Conservation (phyloP, 2,329 filamentous ascomycete genomes). For the Trichoderma sp. region DNA sequence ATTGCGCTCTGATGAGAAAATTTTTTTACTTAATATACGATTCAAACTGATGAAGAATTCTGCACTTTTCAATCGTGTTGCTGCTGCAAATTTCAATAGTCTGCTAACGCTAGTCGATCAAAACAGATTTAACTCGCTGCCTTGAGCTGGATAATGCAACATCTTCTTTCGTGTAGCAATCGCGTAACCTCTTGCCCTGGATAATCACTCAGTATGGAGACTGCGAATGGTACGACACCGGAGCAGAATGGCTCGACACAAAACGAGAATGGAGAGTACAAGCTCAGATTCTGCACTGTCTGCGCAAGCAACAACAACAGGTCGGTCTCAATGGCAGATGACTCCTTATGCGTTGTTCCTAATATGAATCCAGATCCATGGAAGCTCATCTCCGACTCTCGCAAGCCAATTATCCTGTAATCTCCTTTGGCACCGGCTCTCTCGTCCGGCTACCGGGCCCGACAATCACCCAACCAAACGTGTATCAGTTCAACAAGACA, state of each 20-base stretch:
- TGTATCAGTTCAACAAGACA: constrained; percentile 97
- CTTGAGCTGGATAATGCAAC: constrained; percentile 35
- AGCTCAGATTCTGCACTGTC: constrained; percentile 97
- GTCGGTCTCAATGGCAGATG: constrained; percentile 51
- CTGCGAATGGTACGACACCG: constrained; percentile 46
- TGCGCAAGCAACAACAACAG: constrained; percentile 98
- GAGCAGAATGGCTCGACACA: constrained; percentile 49
- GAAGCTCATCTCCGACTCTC: constrained; percentile 96
- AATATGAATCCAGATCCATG: constrained; percentile 60
- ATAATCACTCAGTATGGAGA: constrained; percentile 45
- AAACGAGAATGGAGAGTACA: constrained; percentile 67
- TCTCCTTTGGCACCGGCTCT: constrained; percentile 95
- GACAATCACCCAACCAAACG: constrained; percentile 89
- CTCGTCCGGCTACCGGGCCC: constrained; percentile 92
- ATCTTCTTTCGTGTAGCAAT: neutral
- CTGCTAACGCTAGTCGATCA: constrained; percentile 26
- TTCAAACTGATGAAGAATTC: constrained; percentile 42
- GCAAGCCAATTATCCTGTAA: constrained; percentile 86
- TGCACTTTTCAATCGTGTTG: neutral
- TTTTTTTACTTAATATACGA: constrained; percentile 59
- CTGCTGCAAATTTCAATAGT: neutral
- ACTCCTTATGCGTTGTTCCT: neutral
- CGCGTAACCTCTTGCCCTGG: constrained; percentile 23
- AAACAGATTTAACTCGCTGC: constrained; percentile 3
- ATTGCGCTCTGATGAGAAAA: constrained; percentile 65